phyloP scores from a whole-genome alignment of 164 flowering plant genomes.

The Chimonanthus praecox region DNA sequence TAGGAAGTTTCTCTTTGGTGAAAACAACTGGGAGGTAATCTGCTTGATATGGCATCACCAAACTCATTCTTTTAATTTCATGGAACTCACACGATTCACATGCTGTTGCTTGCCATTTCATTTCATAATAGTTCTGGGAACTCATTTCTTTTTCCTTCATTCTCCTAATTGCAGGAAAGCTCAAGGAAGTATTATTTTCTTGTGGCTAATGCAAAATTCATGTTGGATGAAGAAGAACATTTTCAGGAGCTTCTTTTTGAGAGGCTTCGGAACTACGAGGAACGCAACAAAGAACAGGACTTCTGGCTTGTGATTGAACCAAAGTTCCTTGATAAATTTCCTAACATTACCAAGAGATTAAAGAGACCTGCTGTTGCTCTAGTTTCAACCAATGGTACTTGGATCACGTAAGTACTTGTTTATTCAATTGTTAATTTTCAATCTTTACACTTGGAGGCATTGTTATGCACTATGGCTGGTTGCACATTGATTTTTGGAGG shows the following conservation, averaged over 20 bases:
- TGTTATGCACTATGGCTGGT: not conserved
- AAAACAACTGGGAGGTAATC: too few relatives aligned
- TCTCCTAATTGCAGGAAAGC: conserved; percentile 15
- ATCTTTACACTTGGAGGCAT: not conserved
- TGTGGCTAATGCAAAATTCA: conserved; percentile 94
- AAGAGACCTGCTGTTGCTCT: conserved; percentile 93
- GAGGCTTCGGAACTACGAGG: conserved; percentile 58
- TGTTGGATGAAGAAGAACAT: conserved; percentile 98
- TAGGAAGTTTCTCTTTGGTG: too few relatives aligned
- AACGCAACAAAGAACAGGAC: conserved; percentile 69
- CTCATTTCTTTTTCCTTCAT: not conserved
- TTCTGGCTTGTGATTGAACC: conserved; percentile 97
- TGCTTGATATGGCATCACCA: too few relatives aligned
- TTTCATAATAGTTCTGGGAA: too few relatives aligned
- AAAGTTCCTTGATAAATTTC: conserved; percentile 86
- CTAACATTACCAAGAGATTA: conserved; percentile 65
- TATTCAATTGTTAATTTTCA: not conserved
- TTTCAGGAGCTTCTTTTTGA: conserved; percentile 78
- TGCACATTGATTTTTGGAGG: not conserved
- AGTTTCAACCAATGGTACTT: conserved; percentile 83
- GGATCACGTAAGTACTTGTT: conserved; percentile 73
- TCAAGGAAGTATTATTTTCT: conserved; percentile 61
- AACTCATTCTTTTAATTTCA: too few relatives aligned
- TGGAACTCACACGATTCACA: too few relatives aligned
- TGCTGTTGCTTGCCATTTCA: too few relatives aligned